Conservation (phyloP, 2,329 filamentous ascomycete species). For the Metarhizium humberi region DNA sequence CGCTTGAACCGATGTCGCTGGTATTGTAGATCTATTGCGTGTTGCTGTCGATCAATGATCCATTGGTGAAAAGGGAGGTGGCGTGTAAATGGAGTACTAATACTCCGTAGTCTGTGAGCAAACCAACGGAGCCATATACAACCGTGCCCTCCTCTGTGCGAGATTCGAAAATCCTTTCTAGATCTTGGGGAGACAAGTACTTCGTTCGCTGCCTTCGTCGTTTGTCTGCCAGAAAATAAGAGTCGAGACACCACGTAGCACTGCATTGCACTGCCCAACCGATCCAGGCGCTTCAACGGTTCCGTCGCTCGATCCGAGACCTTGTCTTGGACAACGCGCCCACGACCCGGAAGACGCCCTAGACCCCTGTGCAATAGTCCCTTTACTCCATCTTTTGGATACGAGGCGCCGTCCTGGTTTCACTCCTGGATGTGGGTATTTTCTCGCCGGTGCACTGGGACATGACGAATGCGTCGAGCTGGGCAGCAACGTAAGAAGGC, state of each 20-base stretch:
- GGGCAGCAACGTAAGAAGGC: not conserved
- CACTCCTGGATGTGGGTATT: not conserved
- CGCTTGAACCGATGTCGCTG: too few species aligned
- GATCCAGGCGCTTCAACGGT: not conserved
- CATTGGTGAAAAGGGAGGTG: too few species aligned
- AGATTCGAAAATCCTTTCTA: not conserved
- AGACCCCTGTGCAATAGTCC: not conserved
- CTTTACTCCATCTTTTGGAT: not conserved
- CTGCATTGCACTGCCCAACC: not conserved
- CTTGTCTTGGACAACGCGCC: not conserved
- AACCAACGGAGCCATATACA: too few species aligned
- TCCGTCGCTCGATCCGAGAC: not conserved
- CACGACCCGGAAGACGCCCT: not conserved
- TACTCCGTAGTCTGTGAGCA: too few species aligned
- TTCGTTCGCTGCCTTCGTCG: not conserved
- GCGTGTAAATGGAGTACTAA: too few species aligned
- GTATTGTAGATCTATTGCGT: too few species aligned
- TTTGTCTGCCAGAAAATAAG: not conserved
- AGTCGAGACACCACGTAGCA: not conserved
- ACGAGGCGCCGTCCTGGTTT: not conserved
- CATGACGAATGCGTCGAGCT: not conserved
- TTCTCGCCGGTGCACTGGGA: not conserved
- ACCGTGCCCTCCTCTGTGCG: too few species aligned
- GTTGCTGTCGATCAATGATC: too few species aligned
- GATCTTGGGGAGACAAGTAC: not conserved